These are phyloP conservation scores for Cicer yamashitae DNA, from an alignment of 306 rosid genomes.

Conservation along the genomic window DNA sequence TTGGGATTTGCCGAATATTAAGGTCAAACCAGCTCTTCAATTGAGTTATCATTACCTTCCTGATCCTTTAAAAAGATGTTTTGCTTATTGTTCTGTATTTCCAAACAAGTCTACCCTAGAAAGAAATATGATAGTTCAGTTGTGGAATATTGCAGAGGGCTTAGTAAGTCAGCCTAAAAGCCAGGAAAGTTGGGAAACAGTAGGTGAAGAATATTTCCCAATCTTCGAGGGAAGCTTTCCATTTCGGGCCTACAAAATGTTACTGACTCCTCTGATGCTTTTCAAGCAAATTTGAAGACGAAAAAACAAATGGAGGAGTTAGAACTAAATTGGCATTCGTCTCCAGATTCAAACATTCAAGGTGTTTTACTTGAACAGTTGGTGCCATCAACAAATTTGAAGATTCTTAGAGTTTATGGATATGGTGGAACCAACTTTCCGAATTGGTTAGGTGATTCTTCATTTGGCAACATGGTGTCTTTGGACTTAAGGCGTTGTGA, in stretches of 20 bases:
- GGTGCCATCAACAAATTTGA: slow-evolving; percentile 7
- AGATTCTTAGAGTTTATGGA: neutral
- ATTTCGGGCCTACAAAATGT: slow-evolving; percentile 25
- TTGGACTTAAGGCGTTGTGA: neutral
- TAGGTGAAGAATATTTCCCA: slow-evolving; percentile 32
- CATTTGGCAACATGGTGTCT: slow-evolving; percentile 11
- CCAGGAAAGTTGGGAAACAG: slow-evolving; percentile 29
- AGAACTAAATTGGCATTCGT: neutral
- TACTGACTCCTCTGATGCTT: neutral
- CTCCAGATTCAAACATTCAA: neutral
- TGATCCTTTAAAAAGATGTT: slow-evolving; percentile 24
- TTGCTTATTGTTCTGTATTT: neutral
- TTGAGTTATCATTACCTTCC: neutral
- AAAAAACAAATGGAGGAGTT: slow-evolving; percentile 2
- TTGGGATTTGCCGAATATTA: neutral
- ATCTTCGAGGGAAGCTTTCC: neutral
- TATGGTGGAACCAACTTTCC: slow-evolving; percentile 32
- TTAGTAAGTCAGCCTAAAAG: neutral
- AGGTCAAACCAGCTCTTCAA: neutral
- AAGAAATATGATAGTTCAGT: too few species aligned
- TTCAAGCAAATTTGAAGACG: slow-evolving; percentile 10
- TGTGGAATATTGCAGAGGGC: too few species aligned
- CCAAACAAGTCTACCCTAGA: too few species aligned
- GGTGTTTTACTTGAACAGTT: slow-evolving; percentile 23
- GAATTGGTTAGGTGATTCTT: neutral